Base-by-base conservation (phyloP, 2,329 filamentous ascomycete genomes). In the Bimuria novae-zelandiae region DNA sequence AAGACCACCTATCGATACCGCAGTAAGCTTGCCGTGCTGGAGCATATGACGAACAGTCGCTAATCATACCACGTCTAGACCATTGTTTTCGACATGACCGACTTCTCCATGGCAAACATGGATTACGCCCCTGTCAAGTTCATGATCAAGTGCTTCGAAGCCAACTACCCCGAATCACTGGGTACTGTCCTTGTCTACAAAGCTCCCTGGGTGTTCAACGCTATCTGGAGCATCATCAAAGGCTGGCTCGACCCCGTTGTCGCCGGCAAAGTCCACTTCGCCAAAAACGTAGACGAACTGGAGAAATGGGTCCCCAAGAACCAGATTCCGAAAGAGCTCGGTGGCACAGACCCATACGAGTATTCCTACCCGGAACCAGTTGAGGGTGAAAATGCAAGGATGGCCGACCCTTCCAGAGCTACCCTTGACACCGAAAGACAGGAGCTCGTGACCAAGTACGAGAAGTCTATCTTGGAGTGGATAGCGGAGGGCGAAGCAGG, bases 61-160 rank as follows among this genome's bases (percentile, higher is more conserved):
- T 71, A 37, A 67, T 54, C 11, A n/a, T 6, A 12, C 25, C 25
- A n/a, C n/a, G 3, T 25, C 8, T 55, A 96, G 90, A 94, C 90
- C 36, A 85, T 99, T 59, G 78, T 99, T 41, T 99, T 99, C 69
- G 94, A 99, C 73, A 93, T 99, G 90, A 96, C 90, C 7, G 85
- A 88, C 57, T 97, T 97, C 73, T 89, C 89, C 16, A 82, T 97
- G 78, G 88, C 92, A 14, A 99, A 99, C 75, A 97, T 99, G 94
- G 94, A 99, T 74, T 97, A 97, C 73, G 85, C 89, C 0, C 93
- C 94, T 1, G 90, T 99, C 52, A 99, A 96, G 69, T 99, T 97
- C 77, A 97, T 99, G 89, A 97, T 99, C 75, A 96, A 96, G 75
- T 96, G 92, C 74, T 99, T 99, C 70, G 94, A 99, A 77, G 94